Evolutionary conservation across 345 rosid genomes (phyloP), one percentile per base, ranked within the genome.

Genomic region (Heritiera fomes): DNA sequence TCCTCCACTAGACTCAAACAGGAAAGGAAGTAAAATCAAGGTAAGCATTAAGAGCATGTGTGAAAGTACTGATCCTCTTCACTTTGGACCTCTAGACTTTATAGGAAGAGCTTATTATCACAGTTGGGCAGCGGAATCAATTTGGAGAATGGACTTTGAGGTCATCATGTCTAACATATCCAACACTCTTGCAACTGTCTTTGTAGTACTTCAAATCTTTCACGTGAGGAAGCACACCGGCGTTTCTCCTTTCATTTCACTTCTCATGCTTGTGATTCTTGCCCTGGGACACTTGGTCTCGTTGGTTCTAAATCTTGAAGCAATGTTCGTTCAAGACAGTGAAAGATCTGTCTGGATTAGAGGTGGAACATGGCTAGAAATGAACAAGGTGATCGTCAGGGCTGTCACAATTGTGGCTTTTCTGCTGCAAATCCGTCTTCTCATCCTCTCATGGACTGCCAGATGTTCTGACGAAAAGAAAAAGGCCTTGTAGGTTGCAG

Each of bases 81-180:
- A 81, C 81, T 88, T 87, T 34, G 75, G 68, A 56, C 50, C 77
- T 13, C 40, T 82, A 30, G 46, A 18, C 56, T n/a, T 87, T 8
- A 67, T 86, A 32, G 72, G 86, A 1, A 38, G n/a, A 8, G 73
- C 85, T 3, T 77, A 71, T 59, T 85, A 82, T 62, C 1, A 12
- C 0, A 62, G 41, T 64, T 60, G 73, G 62, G 80, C 78, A 23
- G 20, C 30, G 32, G 65, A 65, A 41, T 82, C 79, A 32, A 73
- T 85, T 2, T 81, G 87, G 87, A 77, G 88, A 77, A 80, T 85
- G 85, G 87, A 90, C 80, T 56, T 86, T 75, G 89, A 87, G 88
- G 78, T 86, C 45, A 52, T 18, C 53, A 58, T 87, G 78, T 87
- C 73, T 65, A 77, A 88, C 53, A 53, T 85, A 13, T 82, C 90